A percentile compares a stretch with the other conserved stretches of the same genome.
phyloP scores from a whole-genome alignment of 768 basidiomycete genomes.

The Pulveroboletus ravenelii region DNA sequence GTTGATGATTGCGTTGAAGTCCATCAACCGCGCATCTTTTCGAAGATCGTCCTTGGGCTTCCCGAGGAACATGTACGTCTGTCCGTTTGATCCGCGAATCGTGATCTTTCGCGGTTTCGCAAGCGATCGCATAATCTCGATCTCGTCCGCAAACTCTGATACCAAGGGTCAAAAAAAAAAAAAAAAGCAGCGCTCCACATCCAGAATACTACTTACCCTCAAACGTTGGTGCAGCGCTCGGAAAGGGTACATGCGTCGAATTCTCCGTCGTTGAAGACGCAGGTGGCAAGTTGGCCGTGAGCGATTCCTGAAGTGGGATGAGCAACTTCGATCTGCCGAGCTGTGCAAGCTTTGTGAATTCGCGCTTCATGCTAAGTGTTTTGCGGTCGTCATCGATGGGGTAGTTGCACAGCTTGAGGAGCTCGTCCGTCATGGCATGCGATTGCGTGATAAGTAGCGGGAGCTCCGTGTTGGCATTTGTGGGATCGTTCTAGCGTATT shows the following conservation, averaged over 20 bases:
- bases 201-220: constrained; percentile 37
- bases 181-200: background rate
- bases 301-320: constrained; percentile 88
- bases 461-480: constrained; percentile 38
- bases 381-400: constrained; percentile 38
- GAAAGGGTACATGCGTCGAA: constrained; percentile 77
- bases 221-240: constrained; percentile 70
- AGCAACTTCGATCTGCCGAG: constrained; percentile 67
- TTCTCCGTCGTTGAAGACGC: constrained; percentile 45
- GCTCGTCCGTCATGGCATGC: constrained; percentile 59
- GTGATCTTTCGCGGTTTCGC: constrained; percentile 89
- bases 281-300: constrained; percentile 85
- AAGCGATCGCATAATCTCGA: constrained; percentile 88
- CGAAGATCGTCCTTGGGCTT: constrained; percentile 97
- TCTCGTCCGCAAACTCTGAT: constrained; percentile 73
- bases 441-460: constrained; percentile 50
- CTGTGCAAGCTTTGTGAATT: constrained; percentile 49
- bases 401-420: constrained; percentile 63
- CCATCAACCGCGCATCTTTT: constrained; percentile 97
- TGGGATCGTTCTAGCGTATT: constrained; percentile 41
- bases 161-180: constrained; percentile 1
- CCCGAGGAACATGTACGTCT: constrained; percentile 84
- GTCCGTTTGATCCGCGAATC: constrained; percentile 77
- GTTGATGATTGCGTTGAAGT: constrained; percentile 96
- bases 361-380: constrained; percentile 42